Conservation (phyloP, 1,284 basidiomycete genomes). For the Prillingera fragicola region DNA sequence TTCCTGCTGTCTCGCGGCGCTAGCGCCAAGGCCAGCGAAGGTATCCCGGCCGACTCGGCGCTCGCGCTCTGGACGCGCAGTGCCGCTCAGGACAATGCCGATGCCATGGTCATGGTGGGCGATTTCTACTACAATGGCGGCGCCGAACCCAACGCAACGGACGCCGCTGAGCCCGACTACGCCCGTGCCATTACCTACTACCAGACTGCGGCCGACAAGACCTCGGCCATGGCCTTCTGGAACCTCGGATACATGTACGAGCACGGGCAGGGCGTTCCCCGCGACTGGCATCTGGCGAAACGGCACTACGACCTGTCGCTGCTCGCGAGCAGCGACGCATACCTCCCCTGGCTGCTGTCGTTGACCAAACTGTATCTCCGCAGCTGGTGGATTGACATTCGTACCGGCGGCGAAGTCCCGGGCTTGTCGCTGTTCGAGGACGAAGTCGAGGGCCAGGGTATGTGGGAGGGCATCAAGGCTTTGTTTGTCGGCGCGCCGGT, state of each 20-base stretch:
- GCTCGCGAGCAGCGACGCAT: constrained; percentile 71
- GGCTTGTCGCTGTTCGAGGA: constrained; percentile 41
- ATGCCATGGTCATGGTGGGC: constrained; percentile 92
- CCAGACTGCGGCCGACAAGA: constrained; percentile 78
- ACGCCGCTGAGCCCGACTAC: constrained; percentile 54
- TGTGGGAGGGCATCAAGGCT: constrained; percentile 34
- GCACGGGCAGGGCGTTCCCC: constrained; percentile 80
- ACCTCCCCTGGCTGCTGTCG: constrained; percentile 77
- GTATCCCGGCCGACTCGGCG: constrained; percentile 53
- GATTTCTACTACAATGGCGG: constrained; percentile 69
- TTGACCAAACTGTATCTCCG: constrained; percentile 69
- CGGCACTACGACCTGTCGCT: constrained; percentile 87
- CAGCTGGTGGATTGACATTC: constrained; percentile 43
- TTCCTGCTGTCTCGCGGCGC: constrained; percentile 73
- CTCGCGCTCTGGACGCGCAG: constrained; percentile 91
- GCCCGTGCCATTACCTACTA: constrained; percentile 91
- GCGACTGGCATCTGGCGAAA: constrained; percentile 97
- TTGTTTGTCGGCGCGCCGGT: constrained; percentile 21
- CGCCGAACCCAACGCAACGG: constrained; percentile 29
- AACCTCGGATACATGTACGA: constrained; percentile 99
- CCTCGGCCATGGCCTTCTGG: constrained; percentile 94
- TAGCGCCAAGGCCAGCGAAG: background rate
- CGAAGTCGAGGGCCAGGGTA: constrained; percentile 12
- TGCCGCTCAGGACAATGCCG: constrained; percentile 86
- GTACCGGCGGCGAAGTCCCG: constrained; percentile 34